Conservation (phyloP, 164 flowering plant species). For the Houttuynia cordata region DNA sequence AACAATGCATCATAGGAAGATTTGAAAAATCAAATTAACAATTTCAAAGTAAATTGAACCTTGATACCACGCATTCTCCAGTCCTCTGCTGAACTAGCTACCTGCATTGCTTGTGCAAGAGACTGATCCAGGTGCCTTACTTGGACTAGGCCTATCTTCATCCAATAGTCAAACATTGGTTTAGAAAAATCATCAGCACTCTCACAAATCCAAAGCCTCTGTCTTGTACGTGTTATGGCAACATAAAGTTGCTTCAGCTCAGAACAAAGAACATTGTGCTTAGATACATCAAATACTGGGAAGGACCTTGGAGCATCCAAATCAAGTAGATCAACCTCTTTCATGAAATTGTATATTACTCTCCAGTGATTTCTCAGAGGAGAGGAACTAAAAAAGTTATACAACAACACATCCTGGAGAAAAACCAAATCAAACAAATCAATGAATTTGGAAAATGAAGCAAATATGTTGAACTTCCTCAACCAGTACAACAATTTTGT, state of each 20-base stretch:
- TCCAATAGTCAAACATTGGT: constrained; percentile 80
- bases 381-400: constrained; percentile 68
- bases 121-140: constrained; percentile 42
- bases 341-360: constrained; percentile 55
- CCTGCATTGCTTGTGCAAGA: constrained; percentile 54
- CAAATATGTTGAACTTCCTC: background rate
- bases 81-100: constrained; percentile 51
- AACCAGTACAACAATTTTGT: too few relatives aligned
- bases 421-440: background rate
- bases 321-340: constrained; percentile 33
- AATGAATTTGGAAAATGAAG: background rate
- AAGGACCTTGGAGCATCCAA: constrained; percentile 8
- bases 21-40: background rate
- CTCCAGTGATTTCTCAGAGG: constrained; percentile 61
- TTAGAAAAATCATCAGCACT: constrained; percentile 31
- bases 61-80: constrained; percentile 56
- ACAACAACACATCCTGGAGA: constrained; percentile 63
- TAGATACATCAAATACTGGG: constrained; percentile 34
- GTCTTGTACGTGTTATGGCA: constrained; percentile 78
- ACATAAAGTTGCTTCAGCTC: constrained; percentile 81
- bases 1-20: background rate
- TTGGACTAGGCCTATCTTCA: constrained; percentile 36
- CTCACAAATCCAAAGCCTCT: constrained; percentile 80
- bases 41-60: constrained; percentile 20
- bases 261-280: constrained; percentile 57